Base-by-base conservation (phyloP, 495 filamentous ascomycete genomes). In the Trichoderma gamsii region DNA sequence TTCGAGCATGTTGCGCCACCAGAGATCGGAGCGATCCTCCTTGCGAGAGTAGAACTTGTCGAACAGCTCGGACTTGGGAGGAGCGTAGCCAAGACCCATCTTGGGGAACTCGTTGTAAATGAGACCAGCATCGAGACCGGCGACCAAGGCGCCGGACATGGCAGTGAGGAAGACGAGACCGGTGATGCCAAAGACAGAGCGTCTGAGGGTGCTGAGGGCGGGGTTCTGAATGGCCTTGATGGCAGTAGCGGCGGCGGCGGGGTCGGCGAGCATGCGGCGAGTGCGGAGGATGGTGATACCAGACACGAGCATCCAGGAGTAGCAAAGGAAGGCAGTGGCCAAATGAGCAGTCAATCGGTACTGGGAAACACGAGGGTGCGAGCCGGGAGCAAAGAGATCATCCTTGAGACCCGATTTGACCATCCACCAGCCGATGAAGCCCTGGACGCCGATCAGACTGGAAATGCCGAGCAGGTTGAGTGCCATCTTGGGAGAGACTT, bases 401-500 rank as follows among this genome's bases (percentile, higher is more conserved):
- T 99, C 95, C 71, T 92, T 92, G 68, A 99, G 81, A 2, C 95
- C 95, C 0, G 90, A 93, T 77, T 96, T 96, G 71, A 99, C 95
- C 95, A 99, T 99, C 92, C 94, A 99, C 95, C 95, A 99, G 12
- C 95, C 95, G 61, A 99, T 84, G 71, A 95, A 88, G 11, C 96
- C 95, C 78, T 99, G 95, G 76, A 97, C 95, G 41, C 92, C 96
- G 76, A 99, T 97, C 65, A 97, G 79, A 43, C 83, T 88, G 25
- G 90, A 88, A 69, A 99, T 97, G 1, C 93, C 94, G 21, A 84
- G 80, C n/a, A 99, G 84, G 52, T 87, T 86, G 56, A 76, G 74
- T 6, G 92, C 88, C 88, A 96, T 96, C 44, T 86, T 87, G 46
- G 82, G 80, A 27, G 90, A 89, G 38, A 97, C 93, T 68, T 88